Conservation (phyloP, 805 yeast genomes). For the Lipomyces sp. region DNA sequence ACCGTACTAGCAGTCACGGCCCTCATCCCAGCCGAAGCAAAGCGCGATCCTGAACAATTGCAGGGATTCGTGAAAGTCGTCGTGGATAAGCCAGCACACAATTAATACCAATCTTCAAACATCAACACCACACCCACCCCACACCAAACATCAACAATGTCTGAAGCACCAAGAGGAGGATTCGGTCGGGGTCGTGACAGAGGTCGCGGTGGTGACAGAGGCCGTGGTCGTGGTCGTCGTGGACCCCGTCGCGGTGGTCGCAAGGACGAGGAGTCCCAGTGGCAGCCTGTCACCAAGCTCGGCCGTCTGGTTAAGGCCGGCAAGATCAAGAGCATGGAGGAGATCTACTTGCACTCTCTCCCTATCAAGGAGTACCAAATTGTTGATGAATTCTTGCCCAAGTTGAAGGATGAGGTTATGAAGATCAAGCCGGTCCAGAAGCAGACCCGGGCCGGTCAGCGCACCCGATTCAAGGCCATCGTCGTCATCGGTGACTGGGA, state of each 20-base stretch:
- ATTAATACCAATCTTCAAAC: neutral
- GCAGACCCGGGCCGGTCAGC: slow-evolving; percentile 99
- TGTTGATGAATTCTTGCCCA: slow-evolving; percentile 95
- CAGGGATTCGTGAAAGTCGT: neutral
- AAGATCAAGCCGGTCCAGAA: slow-evolving; percentile 99
- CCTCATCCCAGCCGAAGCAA: too few relatives aligned
- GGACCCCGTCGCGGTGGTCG: slow-evolving; percentile 73
- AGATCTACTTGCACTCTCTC: slow-evolving; percentile 98
- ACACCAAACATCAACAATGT: slow-evolving; percentile 37
- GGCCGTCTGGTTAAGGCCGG: slow-evolving; percentile 99
- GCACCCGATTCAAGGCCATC: slow-evolving; percentile 99
- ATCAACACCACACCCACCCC: slow-evolving; percentile 11
- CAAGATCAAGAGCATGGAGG: slow-evolving; percentile 94
- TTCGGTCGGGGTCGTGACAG: slow-evolving; percentile 49
- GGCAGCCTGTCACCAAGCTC: slow-evolving; percentile 99
- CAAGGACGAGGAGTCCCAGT: slow-evolving; percentile 95
- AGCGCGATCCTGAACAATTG: too few relatives aligned
- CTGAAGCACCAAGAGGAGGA: slow-evolving; percentile 48
- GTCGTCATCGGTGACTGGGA: slow-evolving; percentile 99
- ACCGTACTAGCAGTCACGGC: too few relatives aligned
- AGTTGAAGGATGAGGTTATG: slow-evolving; percentile 98
- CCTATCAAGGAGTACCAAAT: slow-evolving; percentile 99
- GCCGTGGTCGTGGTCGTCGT: slow-evolving; percentile 57
- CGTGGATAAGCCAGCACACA: neutral
- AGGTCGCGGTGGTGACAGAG: slow-evolving; percentile 62